Conservation (phyloP, 1,284 basidiomycete genomes). For the Sporisorium scitamineum region DNA sequence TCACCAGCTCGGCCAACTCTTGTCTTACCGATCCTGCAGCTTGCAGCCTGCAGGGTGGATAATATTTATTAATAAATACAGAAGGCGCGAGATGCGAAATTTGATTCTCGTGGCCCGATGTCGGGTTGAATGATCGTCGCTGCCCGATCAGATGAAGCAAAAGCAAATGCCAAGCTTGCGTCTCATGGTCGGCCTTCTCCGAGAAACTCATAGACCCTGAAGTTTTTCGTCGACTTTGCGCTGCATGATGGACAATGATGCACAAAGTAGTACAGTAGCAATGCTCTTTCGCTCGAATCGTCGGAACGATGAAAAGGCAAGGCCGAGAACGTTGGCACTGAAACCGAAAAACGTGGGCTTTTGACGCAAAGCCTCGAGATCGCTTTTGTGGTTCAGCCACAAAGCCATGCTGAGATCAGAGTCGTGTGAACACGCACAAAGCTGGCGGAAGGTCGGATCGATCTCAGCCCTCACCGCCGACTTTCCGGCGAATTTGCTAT, state of each 20-base stretch:
- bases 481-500: background rate
- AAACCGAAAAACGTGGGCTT: no score
- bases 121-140: background rate
- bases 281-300: background rate
- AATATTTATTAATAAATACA: background rate
- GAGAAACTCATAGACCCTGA: background rate
- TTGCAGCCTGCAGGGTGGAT: conserved; percentile 13
- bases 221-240: background rate
- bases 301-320: background rate
- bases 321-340: no score
- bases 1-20: no score
- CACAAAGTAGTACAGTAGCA: background rate
- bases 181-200: conserved; percentile 9
- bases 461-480: background rate
- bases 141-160: background rate
- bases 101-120: background rate
- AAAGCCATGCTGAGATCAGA: background rate
- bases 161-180: no score
- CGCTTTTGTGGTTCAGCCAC: background rate
- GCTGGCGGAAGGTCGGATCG: background rate
- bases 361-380: background rate
- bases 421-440: background rate
- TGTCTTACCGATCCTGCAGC: background rate
- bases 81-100: no score
- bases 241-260: background rate